phyloP scores from a whole-genome alignment of 2,329 filamentous ascomycete genomes.

The Trichoderma atrobrunneum region DNA sequence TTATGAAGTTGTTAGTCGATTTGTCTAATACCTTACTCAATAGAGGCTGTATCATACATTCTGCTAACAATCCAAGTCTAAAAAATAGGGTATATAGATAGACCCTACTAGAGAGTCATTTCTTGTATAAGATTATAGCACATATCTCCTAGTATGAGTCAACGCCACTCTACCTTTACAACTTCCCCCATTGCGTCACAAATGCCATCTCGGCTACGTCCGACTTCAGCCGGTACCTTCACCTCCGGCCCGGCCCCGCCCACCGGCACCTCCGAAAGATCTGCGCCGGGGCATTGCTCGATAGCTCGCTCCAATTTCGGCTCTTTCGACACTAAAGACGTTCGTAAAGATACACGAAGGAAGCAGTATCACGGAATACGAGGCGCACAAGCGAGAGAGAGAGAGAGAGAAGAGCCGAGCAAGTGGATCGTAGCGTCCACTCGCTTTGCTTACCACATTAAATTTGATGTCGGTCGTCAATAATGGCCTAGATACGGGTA shows the following conservation, averaged over 20 bases:
- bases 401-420: background rate
- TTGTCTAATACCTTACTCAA: background rate
- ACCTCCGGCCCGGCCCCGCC: background rate
- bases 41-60: too few species aligned
- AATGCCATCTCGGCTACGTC: background rate
- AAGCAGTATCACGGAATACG: slow-evolving; percentile 1
- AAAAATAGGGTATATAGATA: background rate
- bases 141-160: background rate
- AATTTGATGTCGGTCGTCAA: background rate
- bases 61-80: background rate
- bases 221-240: background rate
- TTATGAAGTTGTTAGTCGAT: background rate
- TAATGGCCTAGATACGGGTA: background rate
- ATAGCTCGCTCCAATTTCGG: background rate
- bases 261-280: background rate
- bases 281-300: background rate
- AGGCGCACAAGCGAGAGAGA: background rate
- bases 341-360: background rate
- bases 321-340: background rate
- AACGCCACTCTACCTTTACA: background rate
- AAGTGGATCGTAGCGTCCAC: background rate
- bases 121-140: background rate
- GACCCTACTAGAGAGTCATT: background rate
- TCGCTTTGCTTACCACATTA: slow-evolving; percentile 8
- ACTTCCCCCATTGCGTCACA: background rate